Evolutionary conservation across 768 basidiomycete species (phyloP).

Genomic region (Lactarius vividus): DNA sequence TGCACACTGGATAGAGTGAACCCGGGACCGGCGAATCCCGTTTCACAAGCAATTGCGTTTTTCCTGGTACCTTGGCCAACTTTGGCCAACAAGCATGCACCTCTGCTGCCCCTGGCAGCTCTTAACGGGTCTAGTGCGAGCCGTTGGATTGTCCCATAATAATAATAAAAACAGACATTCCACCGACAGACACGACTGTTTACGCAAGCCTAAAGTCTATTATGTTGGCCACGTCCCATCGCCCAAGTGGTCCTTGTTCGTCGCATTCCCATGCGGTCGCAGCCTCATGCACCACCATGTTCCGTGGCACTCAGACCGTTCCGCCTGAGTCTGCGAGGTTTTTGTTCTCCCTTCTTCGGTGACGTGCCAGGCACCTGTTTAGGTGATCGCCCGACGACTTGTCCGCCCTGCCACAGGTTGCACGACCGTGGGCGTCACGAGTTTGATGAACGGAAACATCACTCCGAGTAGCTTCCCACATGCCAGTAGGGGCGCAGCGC

Average conservation of each 20-base stretch:
- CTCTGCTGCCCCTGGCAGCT: not conserved
- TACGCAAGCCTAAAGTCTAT: constrained; percentile 16
- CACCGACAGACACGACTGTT: constrained; percentile 11
- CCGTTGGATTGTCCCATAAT: not conserved
- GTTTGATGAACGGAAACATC: not conserved
- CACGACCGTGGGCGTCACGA: not conserved
- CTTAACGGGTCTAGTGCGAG: not conserved
- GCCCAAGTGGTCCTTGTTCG: not conserved
- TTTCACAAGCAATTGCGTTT: not conserved
- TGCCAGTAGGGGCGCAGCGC: not conserved
- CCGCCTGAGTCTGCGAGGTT: not conserved
- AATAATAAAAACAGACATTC: not conserved
- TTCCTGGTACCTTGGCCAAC: not conserved
- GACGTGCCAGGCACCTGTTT: not conserved
- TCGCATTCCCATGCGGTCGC: constrained; percentile 8
- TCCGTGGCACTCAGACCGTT: not conserved
- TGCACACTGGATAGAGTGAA: not conserved
- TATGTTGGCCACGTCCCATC: not conserved
- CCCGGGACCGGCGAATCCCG: not conserved
- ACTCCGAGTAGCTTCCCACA: not conserved
- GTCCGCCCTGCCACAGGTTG: not conserved
- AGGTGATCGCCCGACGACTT: not conserved
- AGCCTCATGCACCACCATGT: not conserved
- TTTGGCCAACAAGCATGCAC: not conserved
- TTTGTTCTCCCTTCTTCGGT: not conserved